phyloP scores from a whole-genome alignment of 2,329 filamentous ascomycete genomes.

The Cladophialophora chaetospira region DNA sequence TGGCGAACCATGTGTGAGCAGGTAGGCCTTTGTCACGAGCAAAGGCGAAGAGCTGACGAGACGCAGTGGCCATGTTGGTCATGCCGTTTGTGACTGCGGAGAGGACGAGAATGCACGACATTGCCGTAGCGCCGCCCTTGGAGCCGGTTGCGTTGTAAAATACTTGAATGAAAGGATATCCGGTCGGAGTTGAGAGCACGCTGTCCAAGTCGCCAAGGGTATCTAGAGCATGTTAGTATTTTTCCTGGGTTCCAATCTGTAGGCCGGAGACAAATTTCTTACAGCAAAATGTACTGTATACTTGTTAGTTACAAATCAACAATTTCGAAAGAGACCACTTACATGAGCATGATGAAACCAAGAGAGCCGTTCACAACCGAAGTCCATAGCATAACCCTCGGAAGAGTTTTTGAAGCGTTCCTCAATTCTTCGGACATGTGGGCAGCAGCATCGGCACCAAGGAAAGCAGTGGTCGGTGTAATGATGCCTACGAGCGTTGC shows the following conservation, averaged over 20 bases:
- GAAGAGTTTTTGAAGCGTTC: constrained; percentile 5
- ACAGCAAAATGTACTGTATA: constrained; percentile 10
- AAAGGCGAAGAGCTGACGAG: constrained; percentile 42
- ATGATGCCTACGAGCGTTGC: constrained; percentile 9
- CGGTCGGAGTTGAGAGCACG: constrained; percentile 4
- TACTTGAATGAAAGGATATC: constrained; percentile 39
- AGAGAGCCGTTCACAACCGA: background rate
- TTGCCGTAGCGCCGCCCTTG: constrained; percentile 36
- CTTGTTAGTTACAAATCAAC: background rate
- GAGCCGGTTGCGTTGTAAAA: constrained; percentile 40
- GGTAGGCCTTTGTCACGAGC: constrained; percentile 41
- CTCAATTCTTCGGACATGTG: constrained; percentile 10
- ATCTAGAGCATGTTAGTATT: background rate
- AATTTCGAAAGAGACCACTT: background rate
- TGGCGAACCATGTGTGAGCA: constrained; percentile 30
- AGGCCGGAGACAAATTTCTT: background rate
- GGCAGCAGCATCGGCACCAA: constrained; percentile 2
- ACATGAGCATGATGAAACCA: constrained; percentile 9
- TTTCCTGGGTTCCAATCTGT: background rate
- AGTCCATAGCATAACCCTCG: constrained; percentile 5
- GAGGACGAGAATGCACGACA: constrained; percentile 38
- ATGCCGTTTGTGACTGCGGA: constrained; percentile 35
- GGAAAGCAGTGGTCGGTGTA: constrained; percentile 1
- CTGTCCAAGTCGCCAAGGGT: constrained; percentile 2
- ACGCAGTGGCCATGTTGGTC: constrained; percentile 41